phyloP scores from a whole-genome alignment of 2,329 filamentous ascomycete species.

The Chrysoporthe austroafricana region DNA sequence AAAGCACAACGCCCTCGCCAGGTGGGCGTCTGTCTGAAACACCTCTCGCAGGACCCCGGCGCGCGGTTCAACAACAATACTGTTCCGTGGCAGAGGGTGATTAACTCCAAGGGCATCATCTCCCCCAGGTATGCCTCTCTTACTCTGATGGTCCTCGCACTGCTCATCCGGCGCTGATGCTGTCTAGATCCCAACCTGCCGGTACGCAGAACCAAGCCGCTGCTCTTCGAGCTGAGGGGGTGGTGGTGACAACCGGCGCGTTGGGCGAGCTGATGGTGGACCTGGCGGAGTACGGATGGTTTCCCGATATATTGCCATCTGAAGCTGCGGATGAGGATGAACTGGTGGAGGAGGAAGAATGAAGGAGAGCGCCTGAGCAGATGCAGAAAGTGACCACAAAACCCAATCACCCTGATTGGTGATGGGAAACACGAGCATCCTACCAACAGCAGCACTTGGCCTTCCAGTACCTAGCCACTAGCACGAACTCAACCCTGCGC shows the following conservation, averaged over 20 bases:
- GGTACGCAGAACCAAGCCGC: conserved; percentile 55
- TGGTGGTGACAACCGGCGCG: conserved; percentile 51
- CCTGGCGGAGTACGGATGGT: conserved; percentile 59
- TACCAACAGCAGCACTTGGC: too few relatives aligned
- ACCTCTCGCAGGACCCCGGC: conserved; percentile 65
- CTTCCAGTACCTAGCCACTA: too few relatives aligned
- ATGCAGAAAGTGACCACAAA: background rate
- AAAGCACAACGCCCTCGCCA: conserved; percentile 76
- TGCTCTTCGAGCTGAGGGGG: conserved; percentile 55
- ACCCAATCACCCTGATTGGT: too few relatives aligned
- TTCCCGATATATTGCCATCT: conserved; percentile 54
- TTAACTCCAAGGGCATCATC: conserved; percentile 85
- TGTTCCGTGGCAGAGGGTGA: conserved; percentile 93
- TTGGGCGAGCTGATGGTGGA: conserved; percentile 58
- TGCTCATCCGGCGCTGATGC: conserved; percentile 13
- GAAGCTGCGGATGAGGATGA: conserved; percentile 35
- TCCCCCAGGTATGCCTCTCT: conserved; percentile 68
- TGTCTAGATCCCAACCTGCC: conserved; percentile 50
- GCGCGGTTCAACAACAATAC: conserved; percentile 70
- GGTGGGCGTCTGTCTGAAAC: conserved; percentile 88
- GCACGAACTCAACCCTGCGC: too few relatives aligned
- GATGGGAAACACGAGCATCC: too few relatives aligned
- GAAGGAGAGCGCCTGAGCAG: conserved; percentile 14
- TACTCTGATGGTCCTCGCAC: background rate
- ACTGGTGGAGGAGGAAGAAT: conserved; percentile 36